Evolutionary conservation across 1,284 basidiomycete genomes (phyloP).

Genomic region (Cutaneotrichosporon sp.): DNA sequence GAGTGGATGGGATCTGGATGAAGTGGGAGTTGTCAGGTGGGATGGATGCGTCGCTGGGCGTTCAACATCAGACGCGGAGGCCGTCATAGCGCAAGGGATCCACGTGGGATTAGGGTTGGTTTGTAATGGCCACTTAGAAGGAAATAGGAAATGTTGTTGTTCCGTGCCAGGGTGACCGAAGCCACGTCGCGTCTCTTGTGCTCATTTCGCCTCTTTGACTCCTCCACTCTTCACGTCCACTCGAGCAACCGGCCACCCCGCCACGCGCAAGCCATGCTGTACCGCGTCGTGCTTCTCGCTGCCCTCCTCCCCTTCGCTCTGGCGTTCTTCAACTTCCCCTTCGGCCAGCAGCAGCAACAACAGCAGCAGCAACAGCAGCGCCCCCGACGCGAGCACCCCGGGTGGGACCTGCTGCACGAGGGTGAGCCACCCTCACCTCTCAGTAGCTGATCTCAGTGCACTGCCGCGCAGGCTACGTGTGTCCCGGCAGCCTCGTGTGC

Average conservation of each 20-base stretch:
- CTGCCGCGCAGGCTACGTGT: slow-evolving; percentile 51
- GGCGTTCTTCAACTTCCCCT: slow-evolving; percentile 48
- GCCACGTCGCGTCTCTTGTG: background rate
- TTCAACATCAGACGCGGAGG: background rate
- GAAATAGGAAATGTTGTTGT: background rate
- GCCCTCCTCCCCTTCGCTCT: slow-evolving; percentile 18
- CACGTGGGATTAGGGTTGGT: background rate
- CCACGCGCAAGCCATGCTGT: background rate
- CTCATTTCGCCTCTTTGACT: too few species aligned
- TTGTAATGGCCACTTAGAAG: background rate
- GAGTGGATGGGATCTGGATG: background rate
- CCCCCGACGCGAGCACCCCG: slow-evolving; percentile 37
- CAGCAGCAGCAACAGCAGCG: slow-evolving; percentile 27
- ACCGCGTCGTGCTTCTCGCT: slow-evolving; percentile 13
- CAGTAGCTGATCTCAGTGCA: slow-evolving; percentile 35
- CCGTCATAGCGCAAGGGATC: slow-evolving; percentile 6
- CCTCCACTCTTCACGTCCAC: background rate
- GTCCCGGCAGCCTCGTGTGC: slow-evolving; percentile 45
- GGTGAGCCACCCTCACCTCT: slow-evolving; percentile 25
- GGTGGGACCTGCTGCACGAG: slow-evolving; percentile 42
- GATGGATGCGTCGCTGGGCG: background rate
- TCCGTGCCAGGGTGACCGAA: background rate
- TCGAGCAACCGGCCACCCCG: background rate
- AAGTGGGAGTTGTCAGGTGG: too few species aligned
- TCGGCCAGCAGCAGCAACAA: slow-evolving; percentile 29